Evolutionary conservation across 2,329 filamentous ascomycete species (phyloP).

Genomic region (Ceratocystis smalleyi): DNA sequence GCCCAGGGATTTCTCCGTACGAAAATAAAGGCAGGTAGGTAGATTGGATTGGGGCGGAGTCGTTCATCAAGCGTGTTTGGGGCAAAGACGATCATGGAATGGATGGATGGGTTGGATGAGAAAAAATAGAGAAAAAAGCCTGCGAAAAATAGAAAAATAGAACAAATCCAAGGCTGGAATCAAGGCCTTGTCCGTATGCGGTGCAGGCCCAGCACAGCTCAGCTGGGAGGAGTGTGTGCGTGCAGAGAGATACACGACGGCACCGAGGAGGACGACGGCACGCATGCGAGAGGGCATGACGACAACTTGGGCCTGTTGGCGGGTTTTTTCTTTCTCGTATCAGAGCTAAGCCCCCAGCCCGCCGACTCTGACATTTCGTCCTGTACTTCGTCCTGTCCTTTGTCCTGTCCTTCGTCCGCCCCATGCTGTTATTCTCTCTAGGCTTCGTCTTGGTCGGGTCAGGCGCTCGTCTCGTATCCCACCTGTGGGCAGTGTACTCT

Average conservation of each 20-base stretch:
- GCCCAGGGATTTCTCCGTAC: neutral
- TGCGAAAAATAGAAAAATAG: neutral
- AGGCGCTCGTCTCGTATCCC: neutral
- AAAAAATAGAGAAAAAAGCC: neutral
- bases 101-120: neutral
- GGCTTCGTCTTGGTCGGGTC: neutral
- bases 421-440: neutral
- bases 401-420: no score
- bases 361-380: no score
- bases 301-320: no score
- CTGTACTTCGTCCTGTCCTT: no score
- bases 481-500: neutral
- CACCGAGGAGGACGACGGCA: no score
- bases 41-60: slow-evolving; percentile 1
- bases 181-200: no score
- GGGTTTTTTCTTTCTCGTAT: no score
- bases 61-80: neutral
- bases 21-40: neutral
- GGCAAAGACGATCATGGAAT: neutral
- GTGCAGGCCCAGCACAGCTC: no score
- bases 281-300: no score
- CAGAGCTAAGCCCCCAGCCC: no score
- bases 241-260: no score
- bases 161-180: neutral
- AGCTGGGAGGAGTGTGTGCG: no score